phyloP scores from a whole-genome alignment of 257 asterid genomes.

The Nemophila menziesii region DNA sequence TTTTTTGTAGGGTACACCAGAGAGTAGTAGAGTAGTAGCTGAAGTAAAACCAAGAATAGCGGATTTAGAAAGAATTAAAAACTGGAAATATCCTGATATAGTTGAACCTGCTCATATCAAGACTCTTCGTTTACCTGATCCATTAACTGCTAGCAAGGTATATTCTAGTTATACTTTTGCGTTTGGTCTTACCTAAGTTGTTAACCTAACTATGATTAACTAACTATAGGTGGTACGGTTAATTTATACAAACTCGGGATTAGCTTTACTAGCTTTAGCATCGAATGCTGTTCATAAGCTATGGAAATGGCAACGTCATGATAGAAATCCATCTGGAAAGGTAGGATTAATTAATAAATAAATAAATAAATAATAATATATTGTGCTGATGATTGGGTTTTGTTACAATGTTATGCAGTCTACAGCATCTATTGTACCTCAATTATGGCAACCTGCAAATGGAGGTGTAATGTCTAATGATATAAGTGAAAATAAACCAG shows the following conservation, averaged over 20 bases:
- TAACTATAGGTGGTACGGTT: constrained; percentile 56
- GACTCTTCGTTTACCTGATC: constrained; percentile 3
- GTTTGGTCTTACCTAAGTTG: background rate
- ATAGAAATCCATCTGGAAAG: constrained; percentile 87
- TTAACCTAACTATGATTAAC: background rate
- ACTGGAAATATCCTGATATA: constrained; percentile 1
- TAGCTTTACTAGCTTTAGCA: constrained; percentile 68
- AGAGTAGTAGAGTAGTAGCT: constrained; percentile 3
- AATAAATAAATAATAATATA: no score
- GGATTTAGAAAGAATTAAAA: background rate
- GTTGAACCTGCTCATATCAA: background rate
- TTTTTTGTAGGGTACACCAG: background rate
- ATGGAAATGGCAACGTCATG: constrained; percentile 97
- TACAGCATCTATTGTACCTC: constrained; percentile 67
- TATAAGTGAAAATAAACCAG: constrained; percentile 48
- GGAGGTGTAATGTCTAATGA: constrained; percentile 90
- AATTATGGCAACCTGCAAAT: constrained; percentile 78
- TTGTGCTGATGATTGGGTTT: no score
- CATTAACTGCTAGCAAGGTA: background rate
- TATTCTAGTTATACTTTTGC: background rate
- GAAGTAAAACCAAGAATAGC: constrained; percentile 1
- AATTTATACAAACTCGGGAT: constrained; percentile 80
- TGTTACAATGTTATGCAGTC: constrained; percentile 42
- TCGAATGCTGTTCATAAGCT: constrained; percentile 90
- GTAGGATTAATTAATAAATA: no score